A percentile compares a stretch with the other conserved stretches of the same genome.
phyloP scores from a whole-genome alignment of 768 basidiomycete species.

The Naganishia vishniacii region DNA sequence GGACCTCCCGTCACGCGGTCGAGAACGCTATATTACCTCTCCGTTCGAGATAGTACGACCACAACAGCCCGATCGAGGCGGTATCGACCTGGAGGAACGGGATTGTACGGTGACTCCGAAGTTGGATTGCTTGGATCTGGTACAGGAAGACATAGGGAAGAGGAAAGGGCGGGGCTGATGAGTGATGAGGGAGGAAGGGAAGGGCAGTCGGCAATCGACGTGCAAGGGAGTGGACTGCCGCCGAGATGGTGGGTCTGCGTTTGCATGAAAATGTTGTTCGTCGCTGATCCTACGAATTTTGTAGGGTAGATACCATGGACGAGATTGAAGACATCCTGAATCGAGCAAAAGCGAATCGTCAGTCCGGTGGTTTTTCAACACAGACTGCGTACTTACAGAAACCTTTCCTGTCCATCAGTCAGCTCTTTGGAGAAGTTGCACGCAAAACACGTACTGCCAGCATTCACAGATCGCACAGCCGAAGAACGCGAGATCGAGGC shows the following conservation, averaged over 20 bases:
- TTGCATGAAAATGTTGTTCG: constrained; percentile 5
- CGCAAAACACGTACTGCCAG: constrained; percentile 90
- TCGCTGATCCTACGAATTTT: constrained; percentile 25
- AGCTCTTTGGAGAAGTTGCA: constrained; percentile 86
- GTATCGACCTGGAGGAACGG: background rate
- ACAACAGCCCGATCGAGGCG: constrained; percentile 30
- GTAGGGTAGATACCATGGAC: constrained; percentile 86
- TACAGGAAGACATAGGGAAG: constrained; percentile 36
- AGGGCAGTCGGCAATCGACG: constrained; percentile 50
- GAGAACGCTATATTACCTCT: constrained; percentile 27
- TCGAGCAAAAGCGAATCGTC: constrained; percentile 71
- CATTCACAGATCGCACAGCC: constrained; percentile 86
- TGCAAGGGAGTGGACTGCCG: constrained; percentile 60
- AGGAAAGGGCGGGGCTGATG: constrained; percentile 65
- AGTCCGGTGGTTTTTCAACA: constrained; percentile 40
- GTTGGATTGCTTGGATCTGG: constrained; percentile 2
- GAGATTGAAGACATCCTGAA: constrained; percentile 75
- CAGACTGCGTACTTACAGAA: background rate
- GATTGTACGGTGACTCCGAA: constrained; percentile 1
- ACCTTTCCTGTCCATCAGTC: constrained; percentile 56
- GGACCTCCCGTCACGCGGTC: constrained; percentile 22
- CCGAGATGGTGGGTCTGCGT: constrained; percentile 67
- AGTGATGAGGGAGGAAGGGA: constrained; percentile 30
- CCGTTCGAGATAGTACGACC: constrained; percentile 25
- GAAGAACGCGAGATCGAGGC: constrained; percentile 92